Conservation (phyloP, 352 stramenopile species). For the Pythium phragmiticola region DNA sequence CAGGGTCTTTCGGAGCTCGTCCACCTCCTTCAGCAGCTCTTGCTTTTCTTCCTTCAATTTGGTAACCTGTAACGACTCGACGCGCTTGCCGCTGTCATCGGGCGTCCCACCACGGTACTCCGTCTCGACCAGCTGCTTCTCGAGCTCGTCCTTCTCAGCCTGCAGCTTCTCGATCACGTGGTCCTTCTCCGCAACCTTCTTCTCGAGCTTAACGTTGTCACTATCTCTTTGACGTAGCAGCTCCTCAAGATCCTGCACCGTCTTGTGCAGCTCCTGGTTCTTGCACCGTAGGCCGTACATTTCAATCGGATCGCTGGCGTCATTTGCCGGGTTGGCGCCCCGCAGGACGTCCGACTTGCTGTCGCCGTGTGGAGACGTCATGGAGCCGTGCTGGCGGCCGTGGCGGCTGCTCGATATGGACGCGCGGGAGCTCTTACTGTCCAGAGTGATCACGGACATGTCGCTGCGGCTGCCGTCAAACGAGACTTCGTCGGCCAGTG, state of each 20-base stretch:
- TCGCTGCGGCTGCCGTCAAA: constrained; percentile 59
- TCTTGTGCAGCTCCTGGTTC: constrained; percentile 40
- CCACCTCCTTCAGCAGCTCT: constrained; percentile 17
- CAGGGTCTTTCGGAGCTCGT: constrained; percentile 28
- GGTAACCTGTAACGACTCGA: constrained; percentile 57
- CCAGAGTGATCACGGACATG: constrained; percentile 57
- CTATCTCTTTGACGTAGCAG: constrained; percentile 53
- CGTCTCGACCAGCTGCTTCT: constrained; percentile 23
- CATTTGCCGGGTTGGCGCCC: constrained; percentile 14
- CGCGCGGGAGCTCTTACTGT: constrained; percentile 50
- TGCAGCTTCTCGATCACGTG: constrained; percentile 42
- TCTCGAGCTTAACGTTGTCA: constrained; percentile 58
- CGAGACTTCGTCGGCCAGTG: constrained; percentile 41
- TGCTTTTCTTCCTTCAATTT: constrained; percentile 47
- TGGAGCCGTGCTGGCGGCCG: neutral
- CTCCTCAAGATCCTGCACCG: constrained; percentile 49
- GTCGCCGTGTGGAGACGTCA: constrained; percentile 18
- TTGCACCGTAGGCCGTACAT: constrained; percentile 29
- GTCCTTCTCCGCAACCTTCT: constrained; percentile 48
- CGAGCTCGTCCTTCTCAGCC: constrained; percentile 36
- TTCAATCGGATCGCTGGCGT: constrained; percentile 25
- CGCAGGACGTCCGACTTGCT: constrained; percentile 26
- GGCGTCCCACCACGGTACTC: neutral
- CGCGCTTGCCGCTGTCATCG: constrained; percentile 35
- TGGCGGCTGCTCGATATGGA: constrained; percentile 33